Percentiles rank a stretch among this genome's conserved stretches.
phyloP scores from a whole-genome alignment of 1,139 yeast species.

The Candida smagusa region DNA sequence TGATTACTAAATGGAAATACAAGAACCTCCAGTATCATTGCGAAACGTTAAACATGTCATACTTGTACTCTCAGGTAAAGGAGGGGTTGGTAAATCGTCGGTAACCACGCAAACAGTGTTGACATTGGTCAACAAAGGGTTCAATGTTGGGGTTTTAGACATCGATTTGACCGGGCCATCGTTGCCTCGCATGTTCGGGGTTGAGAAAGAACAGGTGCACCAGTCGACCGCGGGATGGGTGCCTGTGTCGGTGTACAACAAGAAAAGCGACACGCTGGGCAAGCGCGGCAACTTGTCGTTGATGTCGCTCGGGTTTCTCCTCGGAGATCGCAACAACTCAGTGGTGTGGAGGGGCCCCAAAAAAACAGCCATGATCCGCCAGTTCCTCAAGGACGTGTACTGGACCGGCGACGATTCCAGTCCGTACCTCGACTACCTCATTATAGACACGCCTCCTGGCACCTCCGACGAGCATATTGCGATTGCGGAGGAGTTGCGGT shows the following conservation, averaged over 20 bases:
- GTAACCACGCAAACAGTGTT: conserved; percentile 92
- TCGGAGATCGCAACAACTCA: conserved; percentile 80
- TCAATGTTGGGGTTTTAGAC: conserved; percentile 86
- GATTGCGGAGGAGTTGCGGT: conserved; percentile 83
- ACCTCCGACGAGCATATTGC: conserved; percentile 98
- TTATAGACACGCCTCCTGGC: conserved; percentile 98
- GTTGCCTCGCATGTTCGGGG: conserved; percentile 92
- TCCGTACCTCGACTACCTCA: conserved; percentile 62
- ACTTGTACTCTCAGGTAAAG: conserved; percentile 46
- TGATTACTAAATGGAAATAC: conserved; percentile 9
- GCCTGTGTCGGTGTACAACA: conserved; percentile 57
- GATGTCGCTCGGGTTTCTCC: conserved; percentile 88
- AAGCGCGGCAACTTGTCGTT: conserved; percentile 45
- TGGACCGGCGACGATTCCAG: conserved; percentile 65
- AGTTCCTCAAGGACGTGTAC: conserved; percentile 82
- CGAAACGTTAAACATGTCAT: conserved; percentile 64
- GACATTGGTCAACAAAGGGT: conserved; percentile 65
- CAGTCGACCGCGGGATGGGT: conserved; percentile 89
- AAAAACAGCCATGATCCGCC: conserved; percentile 96
- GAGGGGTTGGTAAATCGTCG: conserved; percentile 88
- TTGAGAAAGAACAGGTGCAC: conserved; percentile 74
- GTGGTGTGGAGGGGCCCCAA: conserved; percentile 99
- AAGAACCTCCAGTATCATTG: conserved; percentile 51
- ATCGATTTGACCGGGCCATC: conserved; percentile 98
- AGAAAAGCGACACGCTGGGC: conserved; percentile 12